Base-by-base conservation (phyloP, 495 filamentous ascomycete genomes). In the Chaetomium cochliodes region DNA sequence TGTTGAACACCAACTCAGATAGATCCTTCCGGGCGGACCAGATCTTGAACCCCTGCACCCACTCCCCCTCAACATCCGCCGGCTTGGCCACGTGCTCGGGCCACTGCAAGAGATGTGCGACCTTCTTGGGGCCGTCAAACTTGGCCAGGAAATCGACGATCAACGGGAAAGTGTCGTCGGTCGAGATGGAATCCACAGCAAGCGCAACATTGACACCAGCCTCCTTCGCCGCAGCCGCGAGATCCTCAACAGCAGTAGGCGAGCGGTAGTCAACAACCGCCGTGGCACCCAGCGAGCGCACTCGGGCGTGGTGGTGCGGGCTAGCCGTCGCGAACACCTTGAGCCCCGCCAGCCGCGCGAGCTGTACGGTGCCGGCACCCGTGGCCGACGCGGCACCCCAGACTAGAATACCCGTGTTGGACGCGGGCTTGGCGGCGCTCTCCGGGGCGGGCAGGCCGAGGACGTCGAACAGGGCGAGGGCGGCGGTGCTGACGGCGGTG, bases 361-460 rank as follows among this genome's bases (percentile, higher is more conserved):
- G 70, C 62, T 79, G 78, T 42, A 80, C 74, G 7, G 73, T 72
- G 7, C 65, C 67, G 5, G 58, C 80, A 5, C 87, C 88, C 12
- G 87, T 83, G 18, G 82, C 82, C 0, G 79, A 78, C 5, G 82
- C 78, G 49, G 85, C 87, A 25, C 86, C 86, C 81, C 86, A 90
- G 57, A 89, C 72, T 5, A 89, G 72, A 0, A 90, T 60, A 0
- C 71, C 74, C 57, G 81, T 68, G 9, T 28, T 13, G 26, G 8
- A 16, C 15, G 15, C 1, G 33, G 33, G 33, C 33, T 28, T 30
- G 47, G 51, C 15, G 23, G 25, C 9, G 13, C 7, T 30, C 15
- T 6, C 16, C 22, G 52, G 16, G 28, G 52, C 1, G 65, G 68
- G 54, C 28, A 85, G 74, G 46, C 75, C 72, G 28, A 73, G 68